These are phyloP conservation scores for Alopecurus myosuroides DNA, from an alignment of 176 grass and related monocot genomes.

Conservation along the genomic window DNA sequence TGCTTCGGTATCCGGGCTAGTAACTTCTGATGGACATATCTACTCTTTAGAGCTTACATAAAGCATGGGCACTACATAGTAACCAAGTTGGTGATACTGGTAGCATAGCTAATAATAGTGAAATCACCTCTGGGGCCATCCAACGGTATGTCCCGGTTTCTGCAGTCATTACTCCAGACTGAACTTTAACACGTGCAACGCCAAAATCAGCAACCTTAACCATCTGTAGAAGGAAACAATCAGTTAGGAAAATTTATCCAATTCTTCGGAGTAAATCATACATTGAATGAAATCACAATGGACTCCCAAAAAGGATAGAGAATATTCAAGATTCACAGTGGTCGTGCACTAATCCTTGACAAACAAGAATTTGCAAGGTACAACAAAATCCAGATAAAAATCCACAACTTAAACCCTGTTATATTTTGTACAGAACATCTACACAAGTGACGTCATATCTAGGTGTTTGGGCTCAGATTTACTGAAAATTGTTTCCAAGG, in stretches of 20 bases:
- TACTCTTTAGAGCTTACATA: not conserved
- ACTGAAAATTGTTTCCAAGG: not conserved
- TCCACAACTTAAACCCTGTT: not conserved
- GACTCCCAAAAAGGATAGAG: not conserved
- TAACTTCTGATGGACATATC: not conserved
- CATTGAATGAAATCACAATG: not conserved
- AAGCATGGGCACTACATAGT: not conserved
- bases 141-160: conserved; percentile 99
- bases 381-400: not conserved
- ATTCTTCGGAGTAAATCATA: not conserved
- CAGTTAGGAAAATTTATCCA: conserved; percentile 1
- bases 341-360: not conserved
- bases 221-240: conserved; percentile 41
- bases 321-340: not conserved
- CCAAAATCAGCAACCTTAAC: conserved; percentile 99
- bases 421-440: not conserved
- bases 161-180: conserved; percentile 99
- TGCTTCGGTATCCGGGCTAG: not conserved
- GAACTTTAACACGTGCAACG: conserved; percentile 89
- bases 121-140: conserved; percentile 97
- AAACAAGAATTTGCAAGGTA: not conserved
- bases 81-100: not conserved
- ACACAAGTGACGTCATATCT: not conserved
- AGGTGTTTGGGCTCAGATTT: not conserved
- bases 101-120: not conserved